Evolutionary conservation across 2,329 filamentous ascomycete genomes (phyloP), one percentile per base, ranked within the genome.

Genomic region (Shiraia sp.): DNA sequence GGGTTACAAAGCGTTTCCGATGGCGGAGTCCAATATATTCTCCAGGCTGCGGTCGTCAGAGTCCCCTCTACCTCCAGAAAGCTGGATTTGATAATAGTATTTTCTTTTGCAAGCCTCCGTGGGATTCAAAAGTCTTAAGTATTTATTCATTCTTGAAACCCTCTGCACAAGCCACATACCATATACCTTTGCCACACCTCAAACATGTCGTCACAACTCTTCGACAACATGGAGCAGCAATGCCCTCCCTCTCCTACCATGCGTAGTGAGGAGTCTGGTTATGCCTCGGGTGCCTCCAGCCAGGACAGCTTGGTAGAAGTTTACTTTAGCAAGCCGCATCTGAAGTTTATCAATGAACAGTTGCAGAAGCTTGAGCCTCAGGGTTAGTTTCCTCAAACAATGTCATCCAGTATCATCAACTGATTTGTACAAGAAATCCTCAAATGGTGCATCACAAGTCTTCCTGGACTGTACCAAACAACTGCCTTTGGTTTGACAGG

Each of bases 261-360:
- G 35, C 53, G 47, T 10, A 41, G 38, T 40, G 78, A 79, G 50
- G 90, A 95, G 72, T 96, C 92, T 25, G 92, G 92, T 51, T 96
- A 96, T 75, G 88, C 83, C 62, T 87, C 72, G 71, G 86, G 80
- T 29, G 77, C 78, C 36, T 84, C 82, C 24, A 86, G 80, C 57
- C 75, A 80, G 30, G 75, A 76, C 37, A 76, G 75, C 53, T 78
- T 92, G 14, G 87, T 91, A 10, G 82, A 88, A 47, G 79, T 97
- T 61, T 83, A 86, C 71, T 90, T 99, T 76, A 92, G 89, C 54
- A 87, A 87, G 69, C 81, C 86, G 51, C 92, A 99, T 71, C 78
- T 97, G 57, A 86, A 88, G 61, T 92, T 92, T 72, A 80, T 99
- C 69, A 99, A 99, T 78, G 75, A 83, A 52, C 90, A 95, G 72